Evolutionary conservation across 202 grass and related monocot genomes (phyloP).

Genomic region (Brachypodium distachyon): DNA sequence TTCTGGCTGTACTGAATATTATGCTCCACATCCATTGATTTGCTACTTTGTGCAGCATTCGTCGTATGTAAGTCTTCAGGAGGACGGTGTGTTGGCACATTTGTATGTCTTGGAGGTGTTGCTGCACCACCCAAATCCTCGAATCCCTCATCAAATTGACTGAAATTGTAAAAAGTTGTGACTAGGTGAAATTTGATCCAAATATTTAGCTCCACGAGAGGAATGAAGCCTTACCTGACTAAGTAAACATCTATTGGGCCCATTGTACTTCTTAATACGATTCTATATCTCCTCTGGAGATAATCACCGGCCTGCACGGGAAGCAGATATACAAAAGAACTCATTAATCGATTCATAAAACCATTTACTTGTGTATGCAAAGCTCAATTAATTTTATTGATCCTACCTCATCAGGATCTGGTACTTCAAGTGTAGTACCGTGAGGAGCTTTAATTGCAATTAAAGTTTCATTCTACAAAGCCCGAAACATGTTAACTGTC

Average conservation of each 20-base stretch:
- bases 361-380: slow-evolving; percentile 10
- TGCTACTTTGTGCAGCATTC: slow-evolving; percentile 21
- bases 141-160: slow-evolving; percentile 92
- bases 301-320: slow-evolving; percentile 77
- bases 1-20: slow-evolving; percentile 32
- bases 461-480: slow-evolving; percentile 85
- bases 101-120: slow-evolving; percentile 30
- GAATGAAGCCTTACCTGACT: slow-evolving; percentile 62
- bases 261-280: slow-evolving; percentile 95
- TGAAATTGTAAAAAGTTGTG: slow-evolving; percentile 24
- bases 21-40: neutral
- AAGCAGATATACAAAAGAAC: slow-evolving; percentile 3
- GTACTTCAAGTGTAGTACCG: slow-evolving; percentile 94
- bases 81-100: slow-evolving; percentile 1
- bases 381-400: neutral
- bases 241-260: slow-evolving; percentile 99
- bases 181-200: slow-evolving; percentile 10
- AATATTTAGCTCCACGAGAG: slow-evolving; percentile 9
- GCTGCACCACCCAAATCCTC: slow-evolving; percentile 59
- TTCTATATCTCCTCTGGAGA: slow-evolving; percentile 96
- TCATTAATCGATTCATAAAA: neutral
- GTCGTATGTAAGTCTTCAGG: slow-evolving; percentile 16
- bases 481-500: neutral
- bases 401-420: slow-evolving; percentile 93
- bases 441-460: slow-evolving; percentile 99